Evolutionary conservation across 2,329 filamentous ascomycete genomes (phyloP).

Genomic region (Tolypocladium album): DNA sequence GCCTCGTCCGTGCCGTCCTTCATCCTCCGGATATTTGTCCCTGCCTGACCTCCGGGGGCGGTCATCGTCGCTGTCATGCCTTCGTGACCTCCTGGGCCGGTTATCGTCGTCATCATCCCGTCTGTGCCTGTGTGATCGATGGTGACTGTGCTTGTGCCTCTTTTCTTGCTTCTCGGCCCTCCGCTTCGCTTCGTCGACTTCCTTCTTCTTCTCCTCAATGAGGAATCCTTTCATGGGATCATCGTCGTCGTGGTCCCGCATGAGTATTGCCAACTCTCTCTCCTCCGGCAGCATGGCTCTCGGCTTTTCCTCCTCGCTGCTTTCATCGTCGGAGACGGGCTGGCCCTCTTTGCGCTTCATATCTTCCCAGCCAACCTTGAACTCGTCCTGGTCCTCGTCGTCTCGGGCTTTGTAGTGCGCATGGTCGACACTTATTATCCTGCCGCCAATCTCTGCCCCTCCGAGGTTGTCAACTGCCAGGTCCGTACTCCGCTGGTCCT

Average conservation of each 20-base stretch:
- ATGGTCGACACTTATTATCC: slow-evolving; percentile 81
- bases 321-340: slow-evolving; percentile 30
- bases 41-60: slow-evolving; percentile 22
- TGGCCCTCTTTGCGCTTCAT: slow-evolving; percentile 42
- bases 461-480: slow-evolving; percentile 93
- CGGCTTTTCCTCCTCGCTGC: slow-evolving; percentile 34
- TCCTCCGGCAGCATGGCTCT: slow-evolving; percentile 71
- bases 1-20: slow-evolving; percentile 16
- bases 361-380: slow-evolving; percentile 47
- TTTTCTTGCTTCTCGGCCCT: slow-evolving; percentile 35
- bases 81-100: slow-evolving; percentile 13
- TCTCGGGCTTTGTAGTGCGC: slow-evolving; percentile 83
- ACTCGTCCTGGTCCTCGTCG: slow-evolving; percentile 56
- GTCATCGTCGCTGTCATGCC: slow-evolving; percentile 15
- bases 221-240: slow-evolving; percentile 95
- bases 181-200: slow-evolving; percentile 60
- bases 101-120: slow-evolving; percentile 15
- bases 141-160: slow-evolving; percentile 35
- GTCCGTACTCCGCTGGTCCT: slow-evolving; percentile 93
- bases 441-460: slow-evolving; percentile 71
- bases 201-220: slow-evolving; percentile 83
- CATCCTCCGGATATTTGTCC: slow-evolving; percentile 22
- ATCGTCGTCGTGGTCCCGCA: slow-evolving; percentile 80
- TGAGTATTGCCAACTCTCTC: slow-evolving; percentile 62
- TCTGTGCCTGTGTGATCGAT: slow-evolving; percentile 16